Evolutionary conservation across 768 basidiomycete genomes (phyloP).

Genomic region (Hygrophorus russula): DNA sequence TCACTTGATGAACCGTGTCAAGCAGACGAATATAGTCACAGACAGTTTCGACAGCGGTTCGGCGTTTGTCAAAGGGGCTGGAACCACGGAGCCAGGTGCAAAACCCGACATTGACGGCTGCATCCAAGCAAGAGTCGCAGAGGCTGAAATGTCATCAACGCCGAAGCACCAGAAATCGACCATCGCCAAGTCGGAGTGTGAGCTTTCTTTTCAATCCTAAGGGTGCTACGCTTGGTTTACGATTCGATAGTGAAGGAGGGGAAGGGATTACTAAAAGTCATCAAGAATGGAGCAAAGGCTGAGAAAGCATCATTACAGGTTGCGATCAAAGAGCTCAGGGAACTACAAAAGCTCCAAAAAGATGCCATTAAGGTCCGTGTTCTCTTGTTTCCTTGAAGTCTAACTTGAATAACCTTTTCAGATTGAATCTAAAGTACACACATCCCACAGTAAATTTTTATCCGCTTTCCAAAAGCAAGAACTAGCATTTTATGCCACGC

Average conservation of each 20-base stretch:
- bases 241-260: conserved; percentile 40
- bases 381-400: not conserved
- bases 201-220: conserved; percentile 9
- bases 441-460: conserved; percentile 41
- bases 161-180: conserved; percentile 38
- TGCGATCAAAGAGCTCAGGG: conserved; percentile 52
- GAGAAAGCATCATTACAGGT: conserved; percentile 53
- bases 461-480: conserved; percentile 52
- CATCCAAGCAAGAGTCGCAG: conserved; percentile 27
- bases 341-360: conserved; percentile 64
- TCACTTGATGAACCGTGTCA: no score
- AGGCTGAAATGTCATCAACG: conserved; percentile 36
- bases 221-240: not conserved
- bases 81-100: conserved; percentile 36
- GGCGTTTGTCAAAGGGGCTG: conserved; percentile 45
- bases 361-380: conserved; percentile 45
- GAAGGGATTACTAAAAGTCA: conserved; percentile 54
- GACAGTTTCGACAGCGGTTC: conserved; percentile 13
- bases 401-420: conserved; percentile 8
- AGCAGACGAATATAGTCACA: no score
- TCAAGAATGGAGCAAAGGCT: conserved; percentile 56
- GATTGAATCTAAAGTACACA: conserved; percentile 51
- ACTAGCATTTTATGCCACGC: conserved; percentile 48
- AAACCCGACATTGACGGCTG: conserved; percentile 29
- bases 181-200: conserved; percentile 43